Percentiles rank a stretch among this genome's conserved stretches.
phyloP scores from a whole-genome alignment of 2,329 filamentous ascomycete genomes.

The Fusarium coffeatum region DNA sequence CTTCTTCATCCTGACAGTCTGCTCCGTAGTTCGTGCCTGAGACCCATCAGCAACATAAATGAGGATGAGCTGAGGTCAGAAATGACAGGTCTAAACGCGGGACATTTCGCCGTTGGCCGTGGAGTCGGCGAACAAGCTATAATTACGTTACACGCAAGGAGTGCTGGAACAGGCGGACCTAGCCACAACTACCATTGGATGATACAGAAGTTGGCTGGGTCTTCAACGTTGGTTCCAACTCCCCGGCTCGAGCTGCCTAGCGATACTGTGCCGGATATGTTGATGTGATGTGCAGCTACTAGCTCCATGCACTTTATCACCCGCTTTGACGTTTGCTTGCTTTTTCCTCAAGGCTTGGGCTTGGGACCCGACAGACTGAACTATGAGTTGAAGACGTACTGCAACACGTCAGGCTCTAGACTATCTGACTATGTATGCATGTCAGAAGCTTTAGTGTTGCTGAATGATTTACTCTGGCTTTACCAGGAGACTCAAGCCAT shows the following conservation, averaged over 20 bases:
- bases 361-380: constrained; percentile 29
- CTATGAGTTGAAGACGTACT: constrained; percentile 21
- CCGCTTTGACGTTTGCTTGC: constrained; percentile 37
- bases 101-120: constrained; percentile 3
- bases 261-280: neutral
- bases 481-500: constrained; percentile 11
- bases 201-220: constrained; percentile 3
- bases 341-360: constrained; percentile 17
- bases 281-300: constrained; percentile 23
- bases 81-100: constrained; percentile 2
- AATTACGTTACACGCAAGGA: neutral
- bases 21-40: constrained; percentile 2
- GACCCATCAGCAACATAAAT: neutral
- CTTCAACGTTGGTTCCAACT: constrained; percentile 19
- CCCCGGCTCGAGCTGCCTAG: constrained; percentile 2
- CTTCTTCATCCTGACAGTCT: neutral
- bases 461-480: neutral
- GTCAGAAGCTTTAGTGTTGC: neutral
- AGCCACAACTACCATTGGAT: neutral
- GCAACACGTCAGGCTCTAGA: constrained; percentile 1
- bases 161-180: neutral
- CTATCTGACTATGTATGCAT: neutral
- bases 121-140: neutral
- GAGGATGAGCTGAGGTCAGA: constrained; percentile 17
- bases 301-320: constrained; percentile 12